Conservation (phyloP, 2,329 filamentous ascomycete species). For the Trichoderma breve region DNA sequence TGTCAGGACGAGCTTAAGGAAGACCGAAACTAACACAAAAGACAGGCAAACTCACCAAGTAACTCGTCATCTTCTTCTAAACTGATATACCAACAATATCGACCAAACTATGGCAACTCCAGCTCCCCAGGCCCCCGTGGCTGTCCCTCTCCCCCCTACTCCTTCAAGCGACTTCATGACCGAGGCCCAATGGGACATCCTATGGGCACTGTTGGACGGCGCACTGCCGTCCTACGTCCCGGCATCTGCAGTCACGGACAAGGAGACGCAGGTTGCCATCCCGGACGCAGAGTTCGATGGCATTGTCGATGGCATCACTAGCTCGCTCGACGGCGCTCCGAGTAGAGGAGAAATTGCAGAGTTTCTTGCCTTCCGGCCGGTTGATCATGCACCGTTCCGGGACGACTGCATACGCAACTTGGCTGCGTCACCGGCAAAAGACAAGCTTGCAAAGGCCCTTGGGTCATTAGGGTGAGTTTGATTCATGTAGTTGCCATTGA, state of each 20-base stretch:
- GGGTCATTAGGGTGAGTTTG: constrained; percentile 44
- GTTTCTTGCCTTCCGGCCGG: constrained; percentile 53
- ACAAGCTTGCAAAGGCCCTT: constrained; percentile 41
- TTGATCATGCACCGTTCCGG: constrained; percentile 53
- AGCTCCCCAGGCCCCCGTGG: constrained; percentile 11
- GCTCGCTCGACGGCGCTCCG: constrained; percentile 39
- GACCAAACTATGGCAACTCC: constrained; percentile 14
- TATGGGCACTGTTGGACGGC: constrained; percentile 56
- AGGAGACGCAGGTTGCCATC: constrained; percentile 43
- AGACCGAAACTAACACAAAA: background rate
- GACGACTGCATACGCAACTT: constrained; percentile 47
- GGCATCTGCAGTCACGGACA: constrained; percentile 39
- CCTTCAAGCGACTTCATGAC: constrained; percentile 41
- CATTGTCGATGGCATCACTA: constrained; percentile 40
- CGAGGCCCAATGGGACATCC: constrained; percentile 51
- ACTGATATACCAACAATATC: background rate
- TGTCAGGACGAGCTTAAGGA: background rate
- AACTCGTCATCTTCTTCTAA: background rate
- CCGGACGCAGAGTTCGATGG: constrained; percentile 50
- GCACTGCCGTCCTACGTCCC: constrained; percentile 58
- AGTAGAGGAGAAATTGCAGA: constrained; percentile 46
- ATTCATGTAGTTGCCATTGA: background rate
- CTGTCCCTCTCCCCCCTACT: constrained; percentile 27
- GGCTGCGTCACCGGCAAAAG: constrained; percentile 35
- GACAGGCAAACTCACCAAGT: background rate